Conservation (phyloP, 495 filamentous ascomycete genomes). For the Penicillium goetzii region DNA sequence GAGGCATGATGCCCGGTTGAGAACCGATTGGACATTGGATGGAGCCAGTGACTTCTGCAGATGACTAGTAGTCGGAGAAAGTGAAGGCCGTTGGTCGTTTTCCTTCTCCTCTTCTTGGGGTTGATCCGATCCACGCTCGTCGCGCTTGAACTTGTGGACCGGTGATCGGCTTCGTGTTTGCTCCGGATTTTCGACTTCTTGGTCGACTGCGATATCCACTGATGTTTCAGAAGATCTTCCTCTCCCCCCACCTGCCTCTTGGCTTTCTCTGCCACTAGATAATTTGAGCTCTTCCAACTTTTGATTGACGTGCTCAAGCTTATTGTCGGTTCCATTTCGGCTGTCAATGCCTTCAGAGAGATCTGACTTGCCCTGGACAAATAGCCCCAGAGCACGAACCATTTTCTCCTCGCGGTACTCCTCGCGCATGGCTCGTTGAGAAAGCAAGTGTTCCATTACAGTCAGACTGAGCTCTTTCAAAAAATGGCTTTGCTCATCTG, state of each 20-base stretch:
- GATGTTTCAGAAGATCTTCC: conserved; percentile 18
- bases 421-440: conserved; percentile 51
- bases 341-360: conserved; percentile 27
- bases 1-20: conserved; percentile 27
- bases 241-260: not conserved
- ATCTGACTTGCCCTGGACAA: conserved; percentile 56
- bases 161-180: conserved; percentile 15
- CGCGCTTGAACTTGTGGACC: conserved; percentile 19
- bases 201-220: not conserved
- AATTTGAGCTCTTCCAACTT: conserved; percentile 22
- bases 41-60: conserved; percentile 29
- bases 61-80: conserved; percentile 30
- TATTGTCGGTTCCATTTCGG: conserved; percentile 1
- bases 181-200: not conserved
- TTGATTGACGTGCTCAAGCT: conserved; percentile 20
- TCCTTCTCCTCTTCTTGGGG: conserved; percentile 6
- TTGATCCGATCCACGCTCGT: not conserved
- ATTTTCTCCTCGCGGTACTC: conserved; percentile 56
- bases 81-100: conserved; percentile 23
- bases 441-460: conserved; percentile 62
- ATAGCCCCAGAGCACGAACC: conserved; percentile 57
- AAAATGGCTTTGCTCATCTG: conserved; percentile 23
- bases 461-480: conserved; percentile 49
- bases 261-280: not conserved
- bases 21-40: conserved; percentile 25